Conservation (phyloP, 371 early-diverging fungal genomes). For the Thermomucor indicae-seudaticae region DNA sequence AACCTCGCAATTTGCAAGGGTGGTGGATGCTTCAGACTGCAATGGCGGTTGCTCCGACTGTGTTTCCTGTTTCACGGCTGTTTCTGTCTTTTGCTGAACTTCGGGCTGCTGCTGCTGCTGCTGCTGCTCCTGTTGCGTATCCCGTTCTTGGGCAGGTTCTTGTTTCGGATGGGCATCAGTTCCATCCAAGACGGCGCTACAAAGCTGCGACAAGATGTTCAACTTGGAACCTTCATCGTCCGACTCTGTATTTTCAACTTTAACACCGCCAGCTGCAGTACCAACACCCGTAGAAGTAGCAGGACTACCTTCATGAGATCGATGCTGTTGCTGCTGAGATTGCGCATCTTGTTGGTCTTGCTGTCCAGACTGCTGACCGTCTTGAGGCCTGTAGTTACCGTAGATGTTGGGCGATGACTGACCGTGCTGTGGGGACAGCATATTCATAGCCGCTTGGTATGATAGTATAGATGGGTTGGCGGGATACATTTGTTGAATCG, state of each 20-base stretch:
- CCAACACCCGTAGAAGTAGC: slow-evolving; percentile 3
- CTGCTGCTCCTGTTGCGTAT: slow-evolving; percentile 2
- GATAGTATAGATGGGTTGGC: slow-evolving; percentile 25
- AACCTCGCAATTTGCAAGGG: too few species aligned
- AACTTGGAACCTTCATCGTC: slow-evolving; percentile 46
- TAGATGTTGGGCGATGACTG: slow-evolving; percentile 14
- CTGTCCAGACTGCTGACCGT: not conserved
- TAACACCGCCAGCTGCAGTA: slow-evolving; percentile 1
- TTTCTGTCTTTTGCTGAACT: too few species aligned
- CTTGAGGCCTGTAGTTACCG: not conserved
- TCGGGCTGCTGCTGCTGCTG: too few species aligned
- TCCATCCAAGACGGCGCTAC: slow-evolving; percentile 39
- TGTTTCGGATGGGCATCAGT: too few species aligned
- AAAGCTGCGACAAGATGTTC: slow-evolving; percentile 40
- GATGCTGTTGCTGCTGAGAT: slow-evolving; percentile 5
- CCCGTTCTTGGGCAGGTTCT: too few species aligned
- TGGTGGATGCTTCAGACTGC: too few species aligned
- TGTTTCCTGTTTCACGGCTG: too few species aligned
- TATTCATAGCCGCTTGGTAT: slow-evolving; percentile 38
- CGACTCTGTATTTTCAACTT: slow-evolving; percentile 19
- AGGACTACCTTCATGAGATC: not conserved
- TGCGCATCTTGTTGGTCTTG: slow-evolving; percentile 5
- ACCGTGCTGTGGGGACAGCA: slow-evolving; percentile 26
- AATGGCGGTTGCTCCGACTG: too few species aligned
- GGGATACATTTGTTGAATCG: slow-evolving; percentile 25